Base-by-base conservation (phyloP, 2,329 filamentous ascomycete species). In the Ceratocystis papillata region DNA sequence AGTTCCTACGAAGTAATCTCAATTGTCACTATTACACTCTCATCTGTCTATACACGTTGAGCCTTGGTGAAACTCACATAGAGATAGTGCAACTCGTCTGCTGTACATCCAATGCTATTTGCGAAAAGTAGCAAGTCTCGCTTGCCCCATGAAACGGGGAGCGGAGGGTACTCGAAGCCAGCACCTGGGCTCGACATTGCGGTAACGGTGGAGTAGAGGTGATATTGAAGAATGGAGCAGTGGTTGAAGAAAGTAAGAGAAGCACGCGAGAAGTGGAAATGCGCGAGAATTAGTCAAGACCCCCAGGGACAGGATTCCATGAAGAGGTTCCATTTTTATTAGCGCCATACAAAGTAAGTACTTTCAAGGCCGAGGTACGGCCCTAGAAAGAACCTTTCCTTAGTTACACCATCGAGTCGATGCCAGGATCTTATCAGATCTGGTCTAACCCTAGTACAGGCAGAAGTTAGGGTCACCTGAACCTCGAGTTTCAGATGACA, bases 71-170 rank as follows among this genome's bases (percentile, higher is more conserved):
- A 46, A 73, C 83, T 68, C 80, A 94, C 90, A 72, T 91, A 96
- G 77, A 96, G 86, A 74, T 93, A 96, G 74, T 96, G 90, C 73
- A 96, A 84, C 80, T 96, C 92, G 71, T 96, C 86, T n/a, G 82
- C 81, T 12, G 84, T 93, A 73, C 82, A 86, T 66, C 92, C 92
- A 74, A 96, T 93, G 77, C 87, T 93, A 76, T 88, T 87, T 71
- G 92, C 91, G 75, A 96, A 96, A 69, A 97, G 85, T 69, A 96
- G 81, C 45, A 87, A 84, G 79, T 96, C 92, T 70, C 92, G 85
- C 82, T 92, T 91, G 72, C 89, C 77, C 92, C 91, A 96, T 71
- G 87, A 83, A 10, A 96, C 90, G 73, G 87, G 83, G 72, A 84
- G 79, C 61, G 83, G 76, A 67, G 90, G 89, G 75, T 88, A 96